A percentile compares a stretch with the other conserved stretches of the same genome.
phyloP scores from a whole-genome alignment of 352 stramenopile species.

The Saprolegnia parasitica region DNA sequence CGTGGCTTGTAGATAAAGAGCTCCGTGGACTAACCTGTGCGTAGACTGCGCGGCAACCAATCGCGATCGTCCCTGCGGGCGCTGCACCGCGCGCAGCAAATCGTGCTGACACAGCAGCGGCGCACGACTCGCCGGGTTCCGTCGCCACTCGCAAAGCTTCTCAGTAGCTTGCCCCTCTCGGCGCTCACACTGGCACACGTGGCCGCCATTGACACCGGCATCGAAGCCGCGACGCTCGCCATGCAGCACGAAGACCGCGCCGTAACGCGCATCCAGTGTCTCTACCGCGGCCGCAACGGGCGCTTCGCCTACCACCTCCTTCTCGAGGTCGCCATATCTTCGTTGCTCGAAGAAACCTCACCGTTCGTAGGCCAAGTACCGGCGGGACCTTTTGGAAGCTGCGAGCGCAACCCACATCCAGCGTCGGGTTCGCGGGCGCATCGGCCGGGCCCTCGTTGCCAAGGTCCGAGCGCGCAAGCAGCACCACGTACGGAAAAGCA shows the following conservation, averaged over 20 bases:
- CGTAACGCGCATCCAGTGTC: background rate
- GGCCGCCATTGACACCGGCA: background rate
- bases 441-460: background rate
- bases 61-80: background rate
- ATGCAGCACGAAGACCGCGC: constrained; percentile 2
- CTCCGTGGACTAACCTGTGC: background rate
- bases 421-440: constrained; percentile 1
- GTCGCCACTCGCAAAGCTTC: background rate
- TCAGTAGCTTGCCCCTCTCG: background rate
- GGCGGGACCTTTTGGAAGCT: background rate
- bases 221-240: background rate
- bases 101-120: background rate
- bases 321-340: background rate
- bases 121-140: background rate
- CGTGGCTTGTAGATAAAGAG: background rate
- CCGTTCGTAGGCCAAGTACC: background rate
- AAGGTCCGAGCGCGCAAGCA: background rate
- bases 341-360: background rate
- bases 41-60: constrained; percentile 5
- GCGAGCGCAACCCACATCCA: constrained; percentile 12
- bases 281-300: constrained; percentile 11
- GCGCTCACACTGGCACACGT: background rate
- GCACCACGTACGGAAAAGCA: background rate
- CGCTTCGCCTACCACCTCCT: background rate
- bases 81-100: background rate